Evolutionary conservation across 2,329 filamentous ascomycete species (phyloP).

Genomic region (Cladosporium velox): DNA sequence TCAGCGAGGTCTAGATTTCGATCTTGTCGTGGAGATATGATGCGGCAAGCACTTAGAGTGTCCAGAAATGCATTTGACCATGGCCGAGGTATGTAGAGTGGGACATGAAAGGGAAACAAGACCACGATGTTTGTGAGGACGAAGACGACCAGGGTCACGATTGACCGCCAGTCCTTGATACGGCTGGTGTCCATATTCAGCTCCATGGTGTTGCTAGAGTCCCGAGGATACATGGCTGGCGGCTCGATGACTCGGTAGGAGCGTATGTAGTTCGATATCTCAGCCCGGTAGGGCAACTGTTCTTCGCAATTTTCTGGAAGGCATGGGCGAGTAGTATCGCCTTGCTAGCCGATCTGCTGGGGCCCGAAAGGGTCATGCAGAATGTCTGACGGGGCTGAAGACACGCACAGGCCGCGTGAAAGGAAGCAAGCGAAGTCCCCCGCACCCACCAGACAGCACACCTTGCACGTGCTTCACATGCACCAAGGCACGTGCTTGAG

Average conservation of each 20-base stretch:
- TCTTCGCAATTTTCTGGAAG: not conserved
- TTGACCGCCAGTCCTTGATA: conserved; percentile 68
- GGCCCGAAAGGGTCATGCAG: not conserved
- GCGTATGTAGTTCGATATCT: not conserved
- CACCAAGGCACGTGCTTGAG: not conserved
- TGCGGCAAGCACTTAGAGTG: conserved; percentile 49
- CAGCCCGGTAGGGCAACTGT: not conserved
- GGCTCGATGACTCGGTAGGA: not conserved
- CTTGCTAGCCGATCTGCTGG: not conserved
- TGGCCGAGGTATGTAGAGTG: conserved; percentile 59
- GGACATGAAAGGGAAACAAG: conserved; percentile 68
- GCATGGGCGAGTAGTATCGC: not conserved
- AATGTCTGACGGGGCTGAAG: not conserved
- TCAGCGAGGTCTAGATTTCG: conserved; percentile 27
- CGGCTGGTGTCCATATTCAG: conserved; percentile 52
- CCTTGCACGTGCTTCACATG: not conserved
- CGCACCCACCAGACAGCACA: not conserved
- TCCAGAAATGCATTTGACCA: conserved; percentile 51
- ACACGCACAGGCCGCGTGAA: not conserved
- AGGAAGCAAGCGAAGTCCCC: not conserved
- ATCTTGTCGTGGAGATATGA: conserved; percentile 52
- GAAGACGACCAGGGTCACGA: conserved; percentile 69
- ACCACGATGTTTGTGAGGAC: conserved; percentile 69
- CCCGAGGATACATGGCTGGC: not conserved
- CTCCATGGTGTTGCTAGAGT: conserved; percentile 30